Conservation (phyloP, 495 filamentous ascomycete genomes). For the Aspergillus bridgeri region DNA sequence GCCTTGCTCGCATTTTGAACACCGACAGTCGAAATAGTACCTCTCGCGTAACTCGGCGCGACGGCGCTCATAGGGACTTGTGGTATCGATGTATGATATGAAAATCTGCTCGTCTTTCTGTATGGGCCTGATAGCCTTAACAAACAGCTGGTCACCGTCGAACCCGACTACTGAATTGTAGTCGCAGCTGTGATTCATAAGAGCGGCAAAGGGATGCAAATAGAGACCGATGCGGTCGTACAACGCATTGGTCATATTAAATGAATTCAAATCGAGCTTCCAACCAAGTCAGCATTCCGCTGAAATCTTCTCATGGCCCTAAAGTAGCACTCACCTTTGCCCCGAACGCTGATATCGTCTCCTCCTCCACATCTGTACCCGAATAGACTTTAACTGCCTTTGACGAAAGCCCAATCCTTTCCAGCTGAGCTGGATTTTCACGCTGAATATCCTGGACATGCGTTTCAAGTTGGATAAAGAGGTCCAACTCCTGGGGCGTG, state of each 20-base stretch:
- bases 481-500: slow-evolving; percentile 32
- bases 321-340: slow-evolving; percentile 36
- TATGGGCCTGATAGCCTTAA: slow-evolving; percentile 48
- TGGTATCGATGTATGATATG: slow-evolving; percentile 66
- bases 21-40: slow-evolving; percentile 66
- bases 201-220: slow-evolving; percentile 53
- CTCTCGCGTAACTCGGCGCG: slow-evolving; percentile 50
- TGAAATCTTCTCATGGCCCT: background rate
- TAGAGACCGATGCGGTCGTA: slow-evolving; percentile 61
- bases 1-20: slow-evolving; percentile 48
- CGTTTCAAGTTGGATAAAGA: slow-evolving; percentile 44
- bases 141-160: slow-evolving; percentile 46
- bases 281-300: background rate
- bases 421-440: slow-evolving; percentile 35
- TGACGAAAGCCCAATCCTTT: slow-evolving; percentile 49
- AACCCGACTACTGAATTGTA: slow-evolving; percentile 65
- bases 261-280: slow-evolving; percentile 54
- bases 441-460: slow-evolving; percentile 44
- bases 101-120: slow-evolving; percentile 58
- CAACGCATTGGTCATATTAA: slow-evolving; percentile 56
- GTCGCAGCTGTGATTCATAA: slow-evolving; percentile 69
- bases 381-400: slow-evolving; percentile 54
- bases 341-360: slow-evolving; percentile 37
- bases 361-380: slow-evolving; percentile 35
- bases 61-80: slow-evolving; percentile 44